A percentile compares a stretch with the other conserved stretches of the same genome.
phyloP scores from a whole-genome alignment of 305 asterid genomes.

The Rubia tinctorum region DNA sequence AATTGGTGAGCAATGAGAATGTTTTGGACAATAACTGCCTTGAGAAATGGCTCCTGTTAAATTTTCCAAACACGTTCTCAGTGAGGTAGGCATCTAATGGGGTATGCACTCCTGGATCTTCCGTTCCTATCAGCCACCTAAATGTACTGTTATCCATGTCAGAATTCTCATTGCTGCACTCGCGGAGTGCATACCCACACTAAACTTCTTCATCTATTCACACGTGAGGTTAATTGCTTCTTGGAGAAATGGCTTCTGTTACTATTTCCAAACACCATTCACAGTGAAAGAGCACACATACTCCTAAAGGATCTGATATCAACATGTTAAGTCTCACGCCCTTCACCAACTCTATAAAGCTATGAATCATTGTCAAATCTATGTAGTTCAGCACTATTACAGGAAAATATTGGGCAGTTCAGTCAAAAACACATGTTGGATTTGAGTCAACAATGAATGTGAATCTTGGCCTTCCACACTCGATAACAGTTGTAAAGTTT shows the following conservation, averaged over 20 bases:
- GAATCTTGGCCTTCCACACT: background rate
- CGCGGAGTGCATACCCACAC: background rate
- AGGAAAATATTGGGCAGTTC: background rate
- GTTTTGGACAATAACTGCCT: background rate
- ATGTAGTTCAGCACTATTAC: background rate
- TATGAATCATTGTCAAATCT: background rate
- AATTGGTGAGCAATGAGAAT: slow-evolving; percentile 1
- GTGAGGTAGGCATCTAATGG: background rate
- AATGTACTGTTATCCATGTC: background rate
- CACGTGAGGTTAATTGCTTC: background rate
- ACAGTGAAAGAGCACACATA: background rate
- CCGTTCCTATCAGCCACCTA: background rate
- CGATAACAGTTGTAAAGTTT: background rate
- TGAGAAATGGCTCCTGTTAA: background rate
- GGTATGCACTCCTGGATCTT: background rate
- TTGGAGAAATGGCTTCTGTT: background rate
- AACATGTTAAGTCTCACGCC: background rate
- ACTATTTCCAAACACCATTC: background rate
- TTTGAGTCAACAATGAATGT: background rate
- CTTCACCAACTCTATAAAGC: background rate
- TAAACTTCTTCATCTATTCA: background rate
- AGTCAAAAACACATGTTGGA: background rate
- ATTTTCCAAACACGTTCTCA: background rate
- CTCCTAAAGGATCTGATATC: background rate
- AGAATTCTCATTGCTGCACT: background rate